Evolutionary conservation across 1,284 basidiomycete genomes (phyloP), one percentile per base, ranked within the genome.

Genomic region (Rhodotorula sp.): DNA sequence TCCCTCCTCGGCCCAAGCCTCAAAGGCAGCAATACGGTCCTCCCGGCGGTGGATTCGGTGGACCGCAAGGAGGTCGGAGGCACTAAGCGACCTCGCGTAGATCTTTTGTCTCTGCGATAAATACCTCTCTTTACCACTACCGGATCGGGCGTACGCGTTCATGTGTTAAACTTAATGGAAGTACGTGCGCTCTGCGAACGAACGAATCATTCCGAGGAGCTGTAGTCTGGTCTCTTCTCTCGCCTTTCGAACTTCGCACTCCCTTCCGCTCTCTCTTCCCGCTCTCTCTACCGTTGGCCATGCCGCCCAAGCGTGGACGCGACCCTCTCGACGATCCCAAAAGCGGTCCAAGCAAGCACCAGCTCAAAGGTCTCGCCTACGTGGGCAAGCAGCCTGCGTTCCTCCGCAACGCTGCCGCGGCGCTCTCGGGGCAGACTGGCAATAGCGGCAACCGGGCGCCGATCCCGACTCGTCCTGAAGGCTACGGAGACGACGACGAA

Each of bases 1-100:
- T 76, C 31, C 75, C 75, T 29, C 75, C 74, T 21, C 69, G 74
- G 8, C 67, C 74, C 29, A 75, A 75, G 56, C 73, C 70, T 12
- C 59, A 67, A 59, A 34, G 54, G 5, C 61, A 61, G 48, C 47
- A 47, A 0, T 68, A 59, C 49, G 67, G 65, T 46, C 54, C 43
- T 8, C 43, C 43, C 14, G 54, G 21, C 14, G 63, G 63, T 4
- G 57, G 43, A 23, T 39, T 39, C 8, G 63, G 54, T 10, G 63
- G 54, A 31, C 46, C 43, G 26, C 54, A 56, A 46, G 63, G 54
- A 12, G 63, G 63, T 21, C 46, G 63, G 20, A n/a, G 63, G n/a
- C 58, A 57, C 21, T 64, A 47, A 43, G 8, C 23, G 23, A n/a
- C 34, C 34, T 34, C 34, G 5, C 34, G 26, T 23, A 54, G 61